Base-by-base conservation (phyloP, 2,329 filamentous ascomycete genomes). In the Fusarium compactum region DNA sequence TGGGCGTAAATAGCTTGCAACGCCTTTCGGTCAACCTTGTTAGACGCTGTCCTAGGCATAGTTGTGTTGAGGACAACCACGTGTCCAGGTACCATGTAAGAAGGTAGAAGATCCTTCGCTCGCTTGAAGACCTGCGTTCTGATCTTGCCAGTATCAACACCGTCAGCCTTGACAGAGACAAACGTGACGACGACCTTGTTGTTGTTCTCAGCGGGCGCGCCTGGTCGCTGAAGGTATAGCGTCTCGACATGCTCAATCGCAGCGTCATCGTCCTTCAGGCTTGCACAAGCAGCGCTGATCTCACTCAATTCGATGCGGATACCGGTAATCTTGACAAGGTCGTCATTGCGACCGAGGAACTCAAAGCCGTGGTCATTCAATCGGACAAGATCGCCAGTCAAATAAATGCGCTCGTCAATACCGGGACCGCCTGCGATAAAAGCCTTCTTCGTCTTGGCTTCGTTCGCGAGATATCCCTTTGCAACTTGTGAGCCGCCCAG, bases 241-340 rank as follows among this genome's bases (percentile, higher is more conserved):
- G 66, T 69, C 27, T 69, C 65, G 1, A 69, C 65, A 6, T 69
- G 66, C 3, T 69, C 66, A 9, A 69, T 32, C 0, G 54, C 41
- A 0, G 66, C 25, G 4, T 66, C 46, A 1, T 69, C 65, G 1
- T 66, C 60, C 30, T 66, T 69, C 6, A 69, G 25, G 4, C 50
- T 69, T 8, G 66, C 65, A 32, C 60, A 61, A 5, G 66, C 66
- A 3, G 66, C 66, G 3, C 66, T 69, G 14, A 69, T 69, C 38
- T 69, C 66, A 8, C 66, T 69, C 34, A 69, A 16, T 9, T 69
- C 66, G 3, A 69, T 69, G 0, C 66, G 60, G 0, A 69, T 62
- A 2, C 66, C 66, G 0, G 66, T 69, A 2, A 69, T 69, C 30
- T 69, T 69, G 20, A 69, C 62, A 4, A 69, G 38, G 14, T 69